These are phyloP conservation scores for Acanthamoeba triangularis DNA, from an alignment of 208 protist species.

Conservation along the genomic window DNA sequence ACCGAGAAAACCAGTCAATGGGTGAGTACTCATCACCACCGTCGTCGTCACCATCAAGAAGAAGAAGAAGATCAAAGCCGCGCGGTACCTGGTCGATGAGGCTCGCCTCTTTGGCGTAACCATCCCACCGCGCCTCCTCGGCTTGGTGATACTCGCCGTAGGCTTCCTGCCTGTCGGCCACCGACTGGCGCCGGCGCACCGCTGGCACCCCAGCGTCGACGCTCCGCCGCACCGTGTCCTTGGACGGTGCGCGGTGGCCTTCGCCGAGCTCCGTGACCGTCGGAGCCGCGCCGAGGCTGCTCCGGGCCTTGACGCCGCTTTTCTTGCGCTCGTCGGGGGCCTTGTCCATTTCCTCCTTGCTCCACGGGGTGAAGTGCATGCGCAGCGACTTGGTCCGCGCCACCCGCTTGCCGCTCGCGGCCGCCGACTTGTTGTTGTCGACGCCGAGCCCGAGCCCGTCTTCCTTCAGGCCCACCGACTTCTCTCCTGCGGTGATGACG, in stretches of 20 bases:
- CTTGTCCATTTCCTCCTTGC: conserved; percentile 25
- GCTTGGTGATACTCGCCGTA: not conserved
- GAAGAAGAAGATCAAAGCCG: too few relatives aligned
- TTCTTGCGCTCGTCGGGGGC: not conserved
- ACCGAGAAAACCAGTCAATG: not conserved
- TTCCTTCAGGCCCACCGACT: not conserved
- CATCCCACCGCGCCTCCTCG: not conserved
- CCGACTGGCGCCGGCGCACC: not conserved
- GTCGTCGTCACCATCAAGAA: too few relatives aligned
- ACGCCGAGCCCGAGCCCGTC: not conserved
- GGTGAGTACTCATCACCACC: not conserved
- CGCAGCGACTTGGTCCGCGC: conserved; percentile 53
- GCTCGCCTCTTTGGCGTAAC: not conserved
- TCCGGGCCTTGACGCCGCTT: not conserved
- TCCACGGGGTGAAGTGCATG: conserved; percentile 28
- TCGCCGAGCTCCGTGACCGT: too few relatives aligned
- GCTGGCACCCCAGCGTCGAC: not conserved
- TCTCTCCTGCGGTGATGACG: not conserved
- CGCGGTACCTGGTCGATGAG: not conserved
- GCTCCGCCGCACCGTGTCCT: not conserved
- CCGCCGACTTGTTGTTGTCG: not conserved
- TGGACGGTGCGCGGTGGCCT: too few relatives aligned
- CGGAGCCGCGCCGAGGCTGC: not conserved
- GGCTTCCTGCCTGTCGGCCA: not conserved
- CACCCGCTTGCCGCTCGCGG: not conserved